Evolutionary conservation across 345 rosid species (phyloP), one percentile per base, ranked within the genome.

Genomic region (Salix arbutifolia): DNA sequence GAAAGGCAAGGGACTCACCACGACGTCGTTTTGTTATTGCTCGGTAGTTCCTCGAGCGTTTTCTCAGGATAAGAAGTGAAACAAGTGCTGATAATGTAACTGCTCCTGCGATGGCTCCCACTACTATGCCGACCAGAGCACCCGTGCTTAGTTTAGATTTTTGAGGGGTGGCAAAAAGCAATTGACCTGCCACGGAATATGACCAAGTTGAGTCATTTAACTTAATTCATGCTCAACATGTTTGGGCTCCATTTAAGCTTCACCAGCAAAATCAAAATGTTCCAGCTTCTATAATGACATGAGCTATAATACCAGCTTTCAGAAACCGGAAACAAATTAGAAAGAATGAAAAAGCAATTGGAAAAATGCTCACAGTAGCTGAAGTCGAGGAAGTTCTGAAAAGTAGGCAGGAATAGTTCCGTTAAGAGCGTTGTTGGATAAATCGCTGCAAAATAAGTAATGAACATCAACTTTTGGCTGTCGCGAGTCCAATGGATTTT

Each of bases 371-470:
- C 81, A 95, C 99, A 95, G 69, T 80, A 4, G 83, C 76, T 95
- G 99, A 76, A 95, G 92, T 73, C 21, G 69, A 74, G 89, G 91
- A 69, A 95, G 93, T 38, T 79, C 80, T 11, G 97, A 88, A 76
- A 91, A 91, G 81, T 28, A 85, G 75, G 83, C 67, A 64, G 99
- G 97, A 85, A 95, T 85, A 67, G 81, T 84, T 83, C 99, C 99
- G 9, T 84, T 85, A 65, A 95, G 85, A 56, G 76, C 65, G 85
- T 95, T 95, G 84, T 89, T 82, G 80, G 97, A 88, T 82, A 95
- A 82, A 78, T 83, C 78, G 26, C 99, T 93, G 92, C 85, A 83
- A 71, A 84, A 75, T 44, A 76, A 71, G 69, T 16, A 56, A 73
- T 38, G 53, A 60, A 38, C 16, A 71, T 48, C 75, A 72, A 77